Evolutionary conservation across 2,329 filamentous ascomycete species (phyloP), one percentile per base, ranked within the genome.

Genomic region (Penicillium rolfsii): DNA sequence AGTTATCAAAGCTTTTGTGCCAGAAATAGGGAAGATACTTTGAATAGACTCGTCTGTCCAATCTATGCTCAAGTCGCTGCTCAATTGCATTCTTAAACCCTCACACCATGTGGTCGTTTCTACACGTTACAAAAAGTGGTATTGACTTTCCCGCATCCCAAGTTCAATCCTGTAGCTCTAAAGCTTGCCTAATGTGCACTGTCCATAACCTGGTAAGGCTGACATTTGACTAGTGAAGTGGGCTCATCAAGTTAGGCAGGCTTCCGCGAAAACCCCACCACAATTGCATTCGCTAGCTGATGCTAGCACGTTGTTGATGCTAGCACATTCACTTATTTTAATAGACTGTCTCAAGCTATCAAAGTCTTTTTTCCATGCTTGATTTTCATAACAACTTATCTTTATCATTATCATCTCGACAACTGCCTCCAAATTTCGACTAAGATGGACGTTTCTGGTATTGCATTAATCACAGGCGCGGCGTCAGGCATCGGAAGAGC

Each of bases 401-500:
- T 11, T 14, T 16, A n/a, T 50, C 14, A 12, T 52, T 5, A 45
- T 30, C 19, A 19, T 40, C 24, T 26, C 26, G 3, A 28, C 28
- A 26, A 11, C n/a, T 7, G 4, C 4, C 14, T 45, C 16, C 11
- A 14, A 24, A 1, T 57, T 33, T 8, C 7, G 11, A 19, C n/a
- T 33, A 35, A n/a, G 59, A 65, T 66, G 64, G 64, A 67, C 43
- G 63, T 67, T 14, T 33, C 63, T 33, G 64, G 64, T 43, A 62
- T 67, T 33, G 64, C 64, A 22, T 61, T 67, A 24, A 54, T 67
- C 36, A 67, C 65, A 38, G 65, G 65, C 2, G 61, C 57, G 11
- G 65, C 63, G 16, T 67, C 65, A 40, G 65, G 64, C n/a, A 67
- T 67, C 43, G 63, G 63, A 4, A 52, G 57, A 24, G 64, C 64